Evolutionary conservation across 805 yeast species (phyloP).

Genomic region (Candida pini): DNA sequence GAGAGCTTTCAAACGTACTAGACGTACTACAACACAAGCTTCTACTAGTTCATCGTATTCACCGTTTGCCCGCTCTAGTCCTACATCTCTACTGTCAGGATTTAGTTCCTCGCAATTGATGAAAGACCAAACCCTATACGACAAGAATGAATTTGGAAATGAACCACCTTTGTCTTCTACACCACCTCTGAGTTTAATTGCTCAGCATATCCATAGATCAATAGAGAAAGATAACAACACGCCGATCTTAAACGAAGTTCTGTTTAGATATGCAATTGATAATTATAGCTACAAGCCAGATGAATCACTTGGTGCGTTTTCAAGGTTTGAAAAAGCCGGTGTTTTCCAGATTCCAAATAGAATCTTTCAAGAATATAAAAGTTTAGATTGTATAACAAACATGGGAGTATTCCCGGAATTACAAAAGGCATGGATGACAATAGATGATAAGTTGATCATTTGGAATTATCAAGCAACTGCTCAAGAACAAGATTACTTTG

Average conservation of each 20-base stretch:
- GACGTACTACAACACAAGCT: conserved; percentile 5
- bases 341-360: conserved; percentile 75
- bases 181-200: conserved; percentile 53
- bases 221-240: conserved; percentile 53
- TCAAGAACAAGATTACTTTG: conserved; percentile 55
- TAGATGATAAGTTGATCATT: conserved; percentile 72
- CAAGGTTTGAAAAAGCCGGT: conserved; percentile 72
- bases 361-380: conserved; percentile 65
- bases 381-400: conserved; percentile 59
- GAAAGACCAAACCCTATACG: conserved; percentile 13
- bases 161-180: conserved; percentile 46
- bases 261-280: conserved; percentile 59
- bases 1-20: conserved; percentile 20
- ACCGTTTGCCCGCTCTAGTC: conserved; percentile 8
- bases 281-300: conserved; percentile 51
- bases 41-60: conserved; percentile 4
- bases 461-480: conserved; percentile 64
- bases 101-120: conserved; percentile 13
- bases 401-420: conserved; percentile 83
- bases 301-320: conserved; percentile 44
- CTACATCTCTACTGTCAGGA: conserved; percentile 7
- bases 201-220: conserved; percentile 55
- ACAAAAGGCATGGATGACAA: conserved; percentile 78
- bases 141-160: conserved; percentile 32
- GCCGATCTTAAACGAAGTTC: conserved; percentile 50